A percentile compares a stretch with the other conserved stretches of the same genome.
Conservation (phyloP, 2,329 filamentous ascomycete species). For the Fusarium sp. region DNA sequence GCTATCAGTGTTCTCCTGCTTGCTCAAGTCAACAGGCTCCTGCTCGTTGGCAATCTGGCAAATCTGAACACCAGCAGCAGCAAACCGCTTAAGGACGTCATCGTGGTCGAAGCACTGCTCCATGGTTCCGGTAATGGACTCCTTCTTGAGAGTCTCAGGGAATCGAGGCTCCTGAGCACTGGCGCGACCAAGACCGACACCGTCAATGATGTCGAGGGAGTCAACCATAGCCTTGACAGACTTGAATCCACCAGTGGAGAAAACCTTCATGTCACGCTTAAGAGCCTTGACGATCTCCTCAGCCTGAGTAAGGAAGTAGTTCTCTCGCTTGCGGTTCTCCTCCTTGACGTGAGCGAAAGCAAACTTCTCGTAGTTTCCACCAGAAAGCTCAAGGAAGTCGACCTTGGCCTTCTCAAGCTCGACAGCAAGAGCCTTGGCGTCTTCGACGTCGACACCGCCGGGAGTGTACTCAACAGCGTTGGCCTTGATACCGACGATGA, state of each 20-base stretch:
- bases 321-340: slow-evolving; percentile 63
- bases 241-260: slow-evolving; percentile 34
- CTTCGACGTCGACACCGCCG: slow-evolving; percentile 61
- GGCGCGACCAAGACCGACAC: slow-evolving; percentile 18
- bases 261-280: slow-evolving; percentile 26
- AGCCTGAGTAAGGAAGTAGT: slow-evolving; percentile 69
- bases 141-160: slow-evolving; percentile 13
- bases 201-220: slow-evolving; percentile 24
- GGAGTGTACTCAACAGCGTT: slow-evolving; percentile 65
- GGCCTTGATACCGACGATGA: slow-evolving; percentile 65
- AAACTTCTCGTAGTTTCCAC: slow-evolving; percentile 67
- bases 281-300: slow-evolving; percentile 56
- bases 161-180: slow-evolving; percentile 23
- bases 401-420: slow-evolving; percentile 60
- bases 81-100: slow-evolving; percentile 5
- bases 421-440: slow-evolving; percentile 58
- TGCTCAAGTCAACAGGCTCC: slow-evolving; percentile 20
- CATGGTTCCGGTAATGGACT: neutral
- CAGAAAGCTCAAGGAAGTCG: slow-evolving; percentile 68
- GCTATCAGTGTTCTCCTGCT: slow-evolving; percentile 23
- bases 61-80: slow-evolving; percentile 24
- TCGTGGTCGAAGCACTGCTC: slow-evolving; percentile 21
- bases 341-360: slow-evolving; percentile 63
- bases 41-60: slow-evolving; percentile 21
- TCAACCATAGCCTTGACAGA: slow-evolving; percentile 14